Base-by-base conservation (phyloP, 768 basidiomycete species). In the Suillus subluteus region DNA sequence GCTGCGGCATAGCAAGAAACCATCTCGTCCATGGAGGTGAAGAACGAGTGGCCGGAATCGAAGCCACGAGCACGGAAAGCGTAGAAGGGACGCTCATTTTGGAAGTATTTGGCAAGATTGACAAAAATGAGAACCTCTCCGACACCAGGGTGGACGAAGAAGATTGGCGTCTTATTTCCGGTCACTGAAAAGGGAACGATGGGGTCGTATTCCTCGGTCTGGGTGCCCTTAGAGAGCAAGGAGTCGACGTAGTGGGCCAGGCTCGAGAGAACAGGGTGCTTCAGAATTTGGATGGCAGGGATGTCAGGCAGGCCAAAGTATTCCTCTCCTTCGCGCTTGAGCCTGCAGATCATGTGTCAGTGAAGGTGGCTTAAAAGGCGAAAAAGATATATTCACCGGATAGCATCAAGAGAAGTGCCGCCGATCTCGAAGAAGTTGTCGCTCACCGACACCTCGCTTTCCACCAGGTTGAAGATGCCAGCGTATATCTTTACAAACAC, bases 361-460 rank as follows among this genome's bases (percentile, higher is more conserved):
- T 67, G 16, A 67, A 56, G 5, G 54, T 18, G 6, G 18, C 9
- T 16, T 50, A 9, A 52, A 12, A 40, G 30, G 11, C 0, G 12
- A 38, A 8, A 59, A 7, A 37, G 15, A 35, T 37, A 12, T 6
- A 48, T 64, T n/a, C 32, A 70, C 69, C 69, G 65, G 40, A 76
- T 76, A n/a, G 75, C 75, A 65, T 81, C 79, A 65, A 81, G 79
- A 11, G 81, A 82, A 0, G 81, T 80, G 40, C 76, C 81, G 18
- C 81, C 81, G 48, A 81, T 74, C 21, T 82, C 80, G 67, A 82
- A 82, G 62, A 82, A 69, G 73, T 78, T 81, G 15, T 78, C 74
- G 15, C 75, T 59, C 3, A 74, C 73, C 16, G 67, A 75, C 37
- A 81, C 61, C 11, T 73, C 69, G 32, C 64, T 65, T 1, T 65